Evolutionary conservation across 495 filamentous ascomycete species (phyloP).

Genomic region (Tuber indicum): DNA sequence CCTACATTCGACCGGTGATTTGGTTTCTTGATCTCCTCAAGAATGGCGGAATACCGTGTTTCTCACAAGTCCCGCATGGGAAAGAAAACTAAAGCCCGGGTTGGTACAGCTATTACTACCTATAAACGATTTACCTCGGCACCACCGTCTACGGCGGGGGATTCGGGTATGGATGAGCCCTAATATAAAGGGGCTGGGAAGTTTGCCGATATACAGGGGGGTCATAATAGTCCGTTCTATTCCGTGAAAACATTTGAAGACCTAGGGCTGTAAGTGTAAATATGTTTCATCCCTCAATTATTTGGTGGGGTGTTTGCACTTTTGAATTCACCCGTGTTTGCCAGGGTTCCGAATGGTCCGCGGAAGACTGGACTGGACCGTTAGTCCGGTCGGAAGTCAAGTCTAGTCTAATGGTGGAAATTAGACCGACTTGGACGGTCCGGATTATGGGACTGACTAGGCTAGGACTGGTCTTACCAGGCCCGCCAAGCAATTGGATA

Average conservation of each 20-base stretch:
- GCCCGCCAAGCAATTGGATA: too few relatives aligned
- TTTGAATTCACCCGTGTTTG: neutral
- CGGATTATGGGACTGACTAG: too few relatives aligned
- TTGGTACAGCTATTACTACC: neutral
- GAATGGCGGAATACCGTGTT: slow-evolving; percentile 33
- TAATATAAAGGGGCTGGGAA: slow-evolving; percentile 65
- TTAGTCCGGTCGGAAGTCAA: too few relatives aligned
- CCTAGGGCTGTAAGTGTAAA: slow-evolving; percentile 64
- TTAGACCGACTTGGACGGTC: too few relatives aligned
- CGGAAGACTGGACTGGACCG: too few relatives aligned
- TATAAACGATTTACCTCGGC: neutral
- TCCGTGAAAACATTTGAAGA: slow-evolving; percentile 82
- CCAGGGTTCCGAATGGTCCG: too few relatives aligned
- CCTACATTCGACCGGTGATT: neutral
- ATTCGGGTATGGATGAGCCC: slow-evolving; percentile 24
- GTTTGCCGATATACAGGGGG: slow-evolving; percentile 78
- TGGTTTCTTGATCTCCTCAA: neutral
- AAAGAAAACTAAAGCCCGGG: slow-evolving; percentile 15
- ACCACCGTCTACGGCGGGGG: slow-evolving; percentile 19
- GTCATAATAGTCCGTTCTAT: slow-evolving; percentile 79
- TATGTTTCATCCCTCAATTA: neutral
- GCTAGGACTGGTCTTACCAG: too few relatives aligned
- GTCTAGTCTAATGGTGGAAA: too few relatives aligned
- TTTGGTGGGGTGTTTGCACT: neutral
- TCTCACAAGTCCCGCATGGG: slow-evolving; percentile 38